Evolutionary conservation across 2,329 filamentous ascomycete genomes (phyloP).

Genomic region (Colletotrichum caudatum): DNA sequence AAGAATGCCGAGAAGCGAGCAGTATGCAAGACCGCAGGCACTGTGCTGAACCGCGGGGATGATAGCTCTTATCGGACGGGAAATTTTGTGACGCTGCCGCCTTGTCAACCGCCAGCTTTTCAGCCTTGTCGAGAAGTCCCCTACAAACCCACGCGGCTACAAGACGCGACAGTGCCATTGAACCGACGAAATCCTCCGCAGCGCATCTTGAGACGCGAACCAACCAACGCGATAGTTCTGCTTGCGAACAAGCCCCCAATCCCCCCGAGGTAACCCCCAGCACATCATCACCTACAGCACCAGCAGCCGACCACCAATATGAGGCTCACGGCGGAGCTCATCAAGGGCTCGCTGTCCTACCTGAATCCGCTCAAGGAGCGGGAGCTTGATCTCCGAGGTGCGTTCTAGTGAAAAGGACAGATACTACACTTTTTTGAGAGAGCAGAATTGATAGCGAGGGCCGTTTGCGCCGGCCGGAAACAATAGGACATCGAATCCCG

Average conservation of each 20-base stretch:
- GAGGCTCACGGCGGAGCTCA: conserved; percentile 96
- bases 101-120: conserved; percentile 41
- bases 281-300: conserved; percentile 38
- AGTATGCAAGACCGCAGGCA: background rate
- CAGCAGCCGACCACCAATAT: conserved; percentile 63
- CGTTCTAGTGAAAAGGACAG: conserved; percentile 88
- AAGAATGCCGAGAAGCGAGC: fast-evolving
- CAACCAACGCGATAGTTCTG: background rate
- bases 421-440: conserved; percentile 82
- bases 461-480: conserved; percentile 51
- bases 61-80: conserved; percentile 36
- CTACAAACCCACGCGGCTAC: conserved; percentile 19
- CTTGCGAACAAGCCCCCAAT: background rate
- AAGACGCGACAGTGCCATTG: conserved; percentile 13
- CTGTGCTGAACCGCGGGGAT: conserved; percentile 14
- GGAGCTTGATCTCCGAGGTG: conserved; percentile 99
- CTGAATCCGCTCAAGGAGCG: conserved; percentile 98
- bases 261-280: conserved; percentile 32
- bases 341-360: conserved; percentile 95
- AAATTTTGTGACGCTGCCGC: conserved; percentile 38
- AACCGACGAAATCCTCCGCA: background rate
- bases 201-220: background rate
- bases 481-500: conserved; percentile 96
- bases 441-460: conserved; percentile 87
- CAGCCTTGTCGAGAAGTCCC: conserved; percentile 35